Percentiles rank a stretch among this genome's conserved stretches.
Conservation (phyloP, 2,329 filamentous ascomycete species). For the Fusarium mangiferae region DNA sequence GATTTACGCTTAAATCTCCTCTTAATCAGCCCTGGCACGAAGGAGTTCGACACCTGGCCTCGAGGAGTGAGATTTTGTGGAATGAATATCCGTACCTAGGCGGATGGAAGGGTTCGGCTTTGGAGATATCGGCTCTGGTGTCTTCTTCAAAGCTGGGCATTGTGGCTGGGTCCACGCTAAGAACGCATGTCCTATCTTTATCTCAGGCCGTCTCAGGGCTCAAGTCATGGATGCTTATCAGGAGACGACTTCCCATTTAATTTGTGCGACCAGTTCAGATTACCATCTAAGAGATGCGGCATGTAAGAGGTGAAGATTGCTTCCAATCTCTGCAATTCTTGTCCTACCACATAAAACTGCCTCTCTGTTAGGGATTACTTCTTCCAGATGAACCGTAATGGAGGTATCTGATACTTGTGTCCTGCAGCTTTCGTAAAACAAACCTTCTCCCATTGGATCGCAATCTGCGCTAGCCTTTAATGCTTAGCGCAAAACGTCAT, state of each 20-base stretch:
- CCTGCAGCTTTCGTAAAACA: constrained; percentile 39
- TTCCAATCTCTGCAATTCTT: background rate
- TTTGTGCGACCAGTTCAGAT: background rate
- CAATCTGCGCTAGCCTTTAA: constrained; percentile 18
- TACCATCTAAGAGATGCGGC: background rate
- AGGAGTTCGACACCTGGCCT: constrained; percentile 5
- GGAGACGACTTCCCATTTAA: background rate
- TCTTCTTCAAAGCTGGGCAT: constrained; percentile 5
- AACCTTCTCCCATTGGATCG: background rate
- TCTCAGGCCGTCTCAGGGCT: constrained; percentile 19
- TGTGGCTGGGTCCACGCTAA: constrained; percentile 38
- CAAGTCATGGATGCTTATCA: constrained; percentile 13
- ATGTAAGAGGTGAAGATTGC: too few relatives aligned
- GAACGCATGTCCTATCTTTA: constrained; percentile 32
- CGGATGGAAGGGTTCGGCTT: background rate
- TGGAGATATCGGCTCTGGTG: constrained; percentile 5
- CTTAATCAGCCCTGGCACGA: background rate
- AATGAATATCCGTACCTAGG: constrained; percentile 7
- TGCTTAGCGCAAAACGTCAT: constrained; percentile 35
- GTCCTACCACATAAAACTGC: background rate
- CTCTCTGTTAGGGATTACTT: background rate
- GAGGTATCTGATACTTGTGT: constrained; percentile 24
- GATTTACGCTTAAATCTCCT: background rate
- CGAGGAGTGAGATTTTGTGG: constrained; percentile 17
- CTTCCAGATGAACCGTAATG: background rate